Conservation (phyloP, 2,329 filamentous ascomycete species). For the Fusarium musae region DNA sequence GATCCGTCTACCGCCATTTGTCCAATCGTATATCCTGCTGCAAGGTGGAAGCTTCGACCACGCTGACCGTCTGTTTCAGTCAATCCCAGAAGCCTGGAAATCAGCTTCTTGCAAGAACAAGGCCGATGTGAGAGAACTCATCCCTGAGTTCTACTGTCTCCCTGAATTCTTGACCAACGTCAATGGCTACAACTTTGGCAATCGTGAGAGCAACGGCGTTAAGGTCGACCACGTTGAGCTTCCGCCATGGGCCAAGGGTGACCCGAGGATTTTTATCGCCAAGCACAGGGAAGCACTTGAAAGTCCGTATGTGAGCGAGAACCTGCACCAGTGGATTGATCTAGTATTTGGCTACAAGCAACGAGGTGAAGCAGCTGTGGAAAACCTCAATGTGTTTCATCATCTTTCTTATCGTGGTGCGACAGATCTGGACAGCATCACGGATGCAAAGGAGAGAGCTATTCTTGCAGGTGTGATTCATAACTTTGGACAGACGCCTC, state of each 20-base stretch:
- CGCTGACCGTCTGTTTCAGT: conserved; percentile 94
- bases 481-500: conserved; percentile 97
- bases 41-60: conserved; percentile 98
- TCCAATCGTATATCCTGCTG: conserved; percentile 91
- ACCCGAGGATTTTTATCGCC: conserved; percentile 93
- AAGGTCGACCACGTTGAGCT: conserved; percentile 86
- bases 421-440: conserved; percentile 90
- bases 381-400: conserved; percentile 95
- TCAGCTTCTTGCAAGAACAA: conserved; percentile 91
- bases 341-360: conserved; percentile 95
- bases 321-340: conserved; percentile 95
- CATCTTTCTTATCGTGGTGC: conserved; percentile 95
- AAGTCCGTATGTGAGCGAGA: conserved; percentile 89
- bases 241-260: conserved; percentile 97
- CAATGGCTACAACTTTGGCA: conserved; percentile 94
- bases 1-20: conserved; percentile 94
- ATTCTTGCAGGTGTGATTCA: conserved; percentile 97
- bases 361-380: conserved; percentile 88
- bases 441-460: conserved; percentile 85
- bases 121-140: conserved; percentile 93
- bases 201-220: conserved; percentile 81
- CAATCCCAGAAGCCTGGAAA: conserved; percentile 88
- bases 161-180: conserved; percentile 95
- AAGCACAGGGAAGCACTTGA: conserved; percentile 97
- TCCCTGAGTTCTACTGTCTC: conserved; percentile 96